These are phyloP conservation scores for Nakazawaea holstii DNA, from an alignment of 805 yeast genomes.

Conservation along the genomic window DNA sequence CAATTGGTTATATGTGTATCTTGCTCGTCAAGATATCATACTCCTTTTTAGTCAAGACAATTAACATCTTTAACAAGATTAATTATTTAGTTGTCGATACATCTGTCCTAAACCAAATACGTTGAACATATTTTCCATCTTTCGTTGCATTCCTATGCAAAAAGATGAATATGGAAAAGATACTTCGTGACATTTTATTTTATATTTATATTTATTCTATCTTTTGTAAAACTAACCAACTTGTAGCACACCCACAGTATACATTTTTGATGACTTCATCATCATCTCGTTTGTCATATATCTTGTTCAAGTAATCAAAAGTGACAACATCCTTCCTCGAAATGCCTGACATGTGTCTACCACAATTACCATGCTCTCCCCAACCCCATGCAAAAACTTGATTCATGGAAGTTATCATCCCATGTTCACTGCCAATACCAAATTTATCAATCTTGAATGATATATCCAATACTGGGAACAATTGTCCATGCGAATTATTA, in stretches of 20 bases:
- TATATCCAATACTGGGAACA: conserved; percentile 22
- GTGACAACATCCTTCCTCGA: conserved; percentile 25
- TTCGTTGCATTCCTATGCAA: conserved; percentile 31
- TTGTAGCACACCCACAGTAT: conserved; percentile 64
- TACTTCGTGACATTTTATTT: conserved; percentile 54
- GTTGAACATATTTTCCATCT: conserved; percentile 81
- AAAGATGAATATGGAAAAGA: conserved; percentile 79
- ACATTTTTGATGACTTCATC: conserved; percentile 18
- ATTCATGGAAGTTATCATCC: conserved; percentile 35
- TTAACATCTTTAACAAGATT: not conserved
- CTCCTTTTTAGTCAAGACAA: not conserved
- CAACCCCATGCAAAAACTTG: conserved; percentile 84
- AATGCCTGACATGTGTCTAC: conserved; percentile 24
- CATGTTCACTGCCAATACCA: conserved; percentile 85
- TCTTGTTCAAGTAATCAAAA: conserved; percentile 29
- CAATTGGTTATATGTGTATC: not conserved
- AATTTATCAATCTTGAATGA: conserved; percentile 19
- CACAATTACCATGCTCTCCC: conserved; percentile 99
- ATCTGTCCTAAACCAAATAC: conserved; percentile 58
- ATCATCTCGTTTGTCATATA: conserved; percentile 23
- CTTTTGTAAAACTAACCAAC: conserved; percentile 43
- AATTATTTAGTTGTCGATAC: conserved; percentile 41
- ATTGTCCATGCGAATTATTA: conserved; percentile 73
- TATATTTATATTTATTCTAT: conserved; percentile 4
- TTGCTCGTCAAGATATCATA: not conserved